Percentiles rank a stretch among this genome's conserved stretches.
These are phyloP conservation scores for Microthyrium microscopicum DNA, from an alignment of 2,329 filamentous ascomycete genomes.

Conservation along the genomic window DNA sequence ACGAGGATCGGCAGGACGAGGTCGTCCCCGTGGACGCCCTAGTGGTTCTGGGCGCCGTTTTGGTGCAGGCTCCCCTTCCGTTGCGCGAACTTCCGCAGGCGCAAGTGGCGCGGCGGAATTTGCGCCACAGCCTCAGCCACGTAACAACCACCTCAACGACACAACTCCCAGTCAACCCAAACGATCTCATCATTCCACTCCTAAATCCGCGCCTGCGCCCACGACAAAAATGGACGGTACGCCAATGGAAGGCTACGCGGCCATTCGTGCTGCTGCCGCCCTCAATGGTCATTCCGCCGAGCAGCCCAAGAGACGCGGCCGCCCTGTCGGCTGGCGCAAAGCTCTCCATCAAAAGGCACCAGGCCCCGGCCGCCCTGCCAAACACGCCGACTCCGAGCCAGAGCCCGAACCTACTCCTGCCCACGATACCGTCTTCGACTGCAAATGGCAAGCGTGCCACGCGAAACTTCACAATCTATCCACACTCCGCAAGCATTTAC, in stretches of 20 bases:
- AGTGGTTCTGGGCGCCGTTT: too few species aligned
- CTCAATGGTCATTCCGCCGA: slow-evolving; percentile 20
- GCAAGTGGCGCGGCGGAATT: too few species aligned
- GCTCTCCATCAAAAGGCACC: slow-evolving; percentile 18
- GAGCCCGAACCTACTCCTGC: background rate
- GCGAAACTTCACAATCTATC: slow-evolving; percentile 45
- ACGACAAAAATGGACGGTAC: background rate
- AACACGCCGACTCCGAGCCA: slow-evolving; percentile 6
- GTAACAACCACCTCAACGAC: background rate
- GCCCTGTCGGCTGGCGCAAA: slow-evolving; percentile 34
- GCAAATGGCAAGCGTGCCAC: slow-evolving; percentile 39
- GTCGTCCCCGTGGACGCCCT: too few species aligned
- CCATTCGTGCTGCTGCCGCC: slow-evolving; percentile 21
- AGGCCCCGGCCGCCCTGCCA: slow-evolving; percentile 2
- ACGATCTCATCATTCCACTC: slow-evolving; percentile 1
- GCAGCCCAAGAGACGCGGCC: slow-evolving; percentile 31
- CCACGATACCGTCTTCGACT: slow-evolving; percentile 32
- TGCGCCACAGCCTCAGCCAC: too few species aligned
- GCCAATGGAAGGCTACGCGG: slow-evolving; percentile 25
- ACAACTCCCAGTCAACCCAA: background rate
- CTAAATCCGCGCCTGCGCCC: slow-evolving; percentile 5
- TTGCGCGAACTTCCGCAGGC: too few species aligned
- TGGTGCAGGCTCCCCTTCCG: too few species aligned
- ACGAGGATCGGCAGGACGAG: too few species aligned
- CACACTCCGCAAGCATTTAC: slow-evolving; percentile 40